Evolutionary conservation across 2,329 filamentous ascomycete genomes (phyloP), one percentile per base, ranked within the genome.

Genomic region (Paecilomyces sp.): DNA sequence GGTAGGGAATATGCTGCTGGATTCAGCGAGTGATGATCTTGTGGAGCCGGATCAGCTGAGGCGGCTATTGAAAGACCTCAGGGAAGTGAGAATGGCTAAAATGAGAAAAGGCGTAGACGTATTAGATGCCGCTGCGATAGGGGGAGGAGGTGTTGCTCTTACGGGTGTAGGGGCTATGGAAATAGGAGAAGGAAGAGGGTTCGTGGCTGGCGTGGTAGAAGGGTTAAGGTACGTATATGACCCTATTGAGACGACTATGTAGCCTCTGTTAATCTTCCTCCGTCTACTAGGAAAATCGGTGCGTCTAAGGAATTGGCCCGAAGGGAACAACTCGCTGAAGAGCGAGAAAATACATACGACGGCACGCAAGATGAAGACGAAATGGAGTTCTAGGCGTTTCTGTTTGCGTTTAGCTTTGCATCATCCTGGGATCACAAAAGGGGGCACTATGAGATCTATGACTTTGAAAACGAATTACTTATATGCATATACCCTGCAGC

Each of bases 141-240:
- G 69, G 12, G 84, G 83, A 22, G 88, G 83, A 8, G 87, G 92
- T n/a, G 84, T 91, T 59, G 83, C 89, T 59, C 79, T 89, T 71
- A 88, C 87, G 55, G 93, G 93, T 24, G 89, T 97, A 0, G 94
- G 94, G 1, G 90, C 90, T 1, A 92, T 97, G 88, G 94, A 99
- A 78, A 81, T 97, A 55, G 88, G 90, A 0, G 93, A 97, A 78
- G 90, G 87, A 58, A 83, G 93, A 67, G 88, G 86, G 0, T 96
- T 97, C 70, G 86, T 97, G 62, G 81, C 86, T 1, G 90, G 90
- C 0, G 91, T 97, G 1, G 88, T 97, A 64, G 92, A 97, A 73
- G 91, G 90, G 3, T 81, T 97, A 67, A 80, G 84, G 82, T 83
- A 74, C 63, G 68, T 64, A 31, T 24, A 34, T 28, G 3, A 25